phyloP scores from a whole-genome alignment of 805 yeast genomes.

The Metschnikowia lochheadii region DNA sequence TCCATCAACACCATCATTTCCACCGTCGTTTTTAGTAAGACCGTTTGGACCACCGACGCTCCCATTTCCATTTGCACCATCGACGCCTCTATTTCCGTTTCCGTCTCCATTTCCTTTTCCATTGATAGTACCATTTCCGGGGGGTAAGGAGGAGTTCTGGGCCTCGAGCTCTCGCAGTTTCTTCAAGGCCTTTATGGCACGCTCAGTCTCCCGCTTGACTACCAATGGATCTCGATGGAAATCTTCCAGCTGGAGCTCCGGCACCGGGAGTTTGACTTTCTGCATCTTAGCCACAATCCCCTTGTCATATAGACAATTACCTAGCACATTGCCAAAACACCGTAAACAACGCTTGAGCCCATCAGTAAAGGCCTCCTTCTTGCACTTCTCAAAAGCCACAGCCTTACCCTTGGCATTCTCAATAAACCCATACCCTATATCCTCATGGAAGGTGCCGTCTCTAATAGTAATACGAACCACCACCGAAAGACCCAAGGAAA shows the following conservation, averaged over 20 bases:
- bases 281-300: constrained; percentile 52
- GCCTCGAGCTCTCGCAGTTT: background rate
- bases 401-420: constrained; percentile 69
- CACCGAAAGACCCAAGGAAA: constrained; percentile 65
- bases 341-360: constrained; percentile 76
- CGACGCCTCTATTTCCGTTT: background rate
- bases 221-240: constrained; percentile 36
- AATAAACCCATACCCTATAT: constrained; percentile 68
- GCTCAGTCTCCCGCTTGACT: constrained; percentile 26
- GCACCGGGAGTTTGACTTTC: constrained; percentile 32
- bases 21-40: background rate
- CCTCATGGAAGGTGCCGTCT: constrained; percentile 81
- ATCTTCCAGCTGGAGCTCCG: constrained; percentile 29
- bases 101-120: background rate
- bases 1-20: background rate
- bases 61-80: background rate
- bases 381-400: constrained; percentile 74
- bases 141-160: background rate
- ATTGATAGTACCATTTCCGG: background rate
- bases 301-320: constrained; percentile 80
- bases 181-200: constrained; percentile 6
- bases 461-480: constrained; percentile 66
- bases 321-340: constrained; percentile 75
- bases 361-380: constrained; percentile 82
- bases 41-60: background rate